Base-by-base conservation (phyloP, 2,329 filamentous ascomycete species). In the Cryphonectria japonica region DNA sequence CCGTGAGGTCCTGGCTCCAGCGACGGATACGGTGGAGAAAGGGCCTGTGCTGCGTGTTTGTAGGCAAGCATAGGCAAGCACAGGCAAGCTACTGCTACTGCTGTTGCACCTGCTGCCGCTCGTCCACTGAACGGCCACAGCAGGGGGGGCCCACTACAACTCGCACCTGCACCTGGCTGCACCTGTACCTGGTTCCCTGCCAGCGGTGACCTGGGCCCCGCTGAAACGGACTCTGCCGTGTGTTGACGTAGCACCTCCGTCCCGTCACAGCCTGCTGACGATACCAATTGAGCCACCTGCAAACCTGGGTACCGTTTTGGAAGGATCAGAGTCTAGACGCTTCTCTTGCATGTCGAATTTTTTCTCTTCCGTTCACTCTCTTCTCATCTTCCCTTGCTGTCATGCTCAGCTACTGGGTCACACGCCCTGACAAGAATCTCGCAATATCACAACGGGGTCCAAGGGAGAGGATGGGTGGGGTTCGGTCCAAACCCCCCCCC, bases 251-350 rank as follows among this genome's bases (percentile, higher is more conserved):
- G 26, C 26, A 59, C 13, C 54, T 59, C 54, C 26, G 26, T 59
- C 26, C 39, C 22, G 32, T 63, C 34, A n/a, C 61, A 26, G 39
- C 61, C 61, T 46, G 14, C 39, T 43, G 61, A 46, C 22, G 37
- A 43, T 50, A 26, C 54, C 54, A 59, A 19, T 39, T 39, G n/a
- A 62, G n/a, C 26, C 14, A 61, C 22, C 61, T 43, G 8, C 39
- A 32, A 46, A 3, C 63, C 43, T 65, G 63, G 43, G 43, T 22
- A 32, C 63, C 63, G 63, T 50, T 52, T 43, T 16, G n/a, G 43
- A 52, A 52, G 63, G 63, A 65, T 65, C 63, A n/a, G 22, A 50
- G 63, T 65, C 63, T 65, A 65, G 63, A 65, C 43, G 43, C 41
- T 52, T 52, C 63, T 64, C 37, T 34, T 26, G 22, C 61, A 41